Evolutionary conservation across 2,329 filamentous ascomycete species (phyloP).

Genomic region (Nigrospora osmanthi): DNA sequence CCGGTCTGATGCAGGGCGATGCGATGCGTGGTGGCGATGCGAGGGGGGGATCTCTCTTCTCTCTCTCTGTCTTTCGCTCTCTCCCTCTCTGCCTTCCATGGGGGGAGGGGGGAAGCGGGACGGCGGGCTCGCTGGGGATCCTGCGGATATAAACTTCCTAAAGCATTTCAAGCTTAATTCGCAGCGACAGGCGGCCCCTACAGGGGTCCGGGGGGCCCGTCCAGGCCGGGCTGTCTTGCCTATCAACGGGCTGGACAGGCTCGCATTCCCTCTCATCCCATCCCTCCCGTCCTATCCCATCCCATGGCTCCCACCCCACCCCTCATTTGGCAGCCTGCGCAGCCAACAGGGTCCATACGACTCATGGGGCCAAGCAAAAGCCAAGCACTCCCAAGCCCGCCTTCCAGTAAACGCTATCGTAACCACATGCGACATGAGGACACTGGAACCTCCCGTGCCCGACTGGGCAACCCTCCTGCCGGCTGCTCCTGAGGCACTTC

Average conservation of each 20-base stretch:
- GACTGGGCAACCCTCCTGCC: too few species aligned
- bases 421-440: not conserved
- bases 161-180: slow-evolving; percentile 3
- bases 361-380: not conserved
- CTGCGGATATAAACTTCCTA: slow-evolving; percentile 3
- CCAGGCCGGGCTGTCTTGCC: not conserved
- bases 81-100: too few species aligned
- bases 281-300: too few species aligned
- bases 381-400: not conserved
- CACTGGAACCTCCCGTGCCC: too few species aligned
- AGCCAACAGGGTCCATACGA: not conserved
- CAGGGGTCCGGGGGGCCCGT: not conserved
- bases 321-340: too few species aligned
- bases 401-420: slow-evolving; percentile 2
- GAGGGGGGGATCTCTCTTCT: too few species aligned
- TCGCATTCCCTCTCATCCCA: too few species aligned
- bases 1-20: too few species aligned
- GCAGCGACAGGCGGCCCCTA: not conserved
- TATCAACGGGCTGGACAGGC: too few species aligned
- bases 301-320: too few species aligned
- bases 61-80: too few species aligned
- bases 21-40: not conserved
- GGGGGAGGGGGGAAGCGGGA: not conserved
- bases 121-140: slow-evolving; percentile 1
- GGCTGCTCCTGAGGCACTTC: too few species aligned